These are phyloP conservation scores for Fusarium illudens DNA, from an alignment of 2,329 filamentous ascomycete species.

Conservation along the genomic window DNA sequence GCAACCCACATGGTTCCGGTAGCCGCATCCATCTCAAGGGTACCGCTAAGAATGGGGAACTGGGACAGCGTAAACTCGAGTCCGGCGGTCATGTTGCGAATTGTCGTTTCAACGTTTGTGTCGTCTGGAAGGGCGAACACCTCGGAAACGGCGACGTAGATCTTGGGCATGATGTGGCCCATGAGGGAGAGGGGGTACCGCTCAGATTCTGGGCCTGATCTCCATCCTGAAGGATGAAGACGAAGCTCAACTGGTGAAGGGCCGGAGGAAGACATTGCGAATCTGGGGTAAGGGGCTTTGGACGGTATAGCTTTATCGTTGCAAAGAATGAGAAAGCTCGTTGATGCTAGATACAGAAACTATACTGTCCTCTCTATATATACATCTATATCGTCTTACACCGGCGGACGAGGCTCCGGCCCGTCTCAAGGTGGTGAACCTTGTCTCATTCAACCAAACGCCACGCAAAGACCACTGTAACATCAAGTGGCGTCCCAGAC, in stretches of 20 bases:
- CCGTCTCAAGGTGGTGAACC: background rate
- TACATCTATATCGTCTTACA: background rate
- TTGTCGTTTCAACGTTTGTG: background rate
- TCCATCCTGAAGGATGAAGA: background rate
- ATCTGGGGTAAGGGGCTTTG: background rate
- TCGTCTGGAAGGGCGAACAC: constrained; percentile 7
- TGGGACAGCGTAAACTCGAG: constrained; percentile 11
- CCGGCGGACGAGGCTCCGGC: background rate
- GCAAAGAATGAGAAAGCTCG: background rate
- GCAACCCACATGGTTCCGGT: background rate
- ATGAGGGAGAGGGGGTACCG: constrained; percentile 2
- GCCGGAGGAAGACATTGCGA: background rate
- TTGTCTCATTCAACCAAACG: background rate
- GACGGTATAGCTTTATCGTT: background rate
- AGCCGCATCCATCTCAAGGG: background rate
- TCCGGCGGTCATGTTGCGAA: constrained; percentile 5
- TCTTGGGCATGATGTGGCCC: constrained; percentile 28
- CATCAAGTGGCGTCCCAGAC: background rate
- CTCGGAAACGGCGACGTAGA: constrained; percentile 26
- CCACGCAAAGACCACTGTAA: background rate
- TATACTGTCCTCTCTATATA: background rate
- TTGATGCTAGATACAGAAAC: background rate
- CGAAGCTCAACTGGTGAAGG: background rate
- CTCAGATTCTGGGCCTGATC: background rate
- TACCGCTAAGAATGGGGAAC: constrained; percentile 14